These are phyloP conservation scores for Chamaecyparis obtusa DNA, from an alignment of 75 land plant species.

Conservation along the genomic window DNA sequence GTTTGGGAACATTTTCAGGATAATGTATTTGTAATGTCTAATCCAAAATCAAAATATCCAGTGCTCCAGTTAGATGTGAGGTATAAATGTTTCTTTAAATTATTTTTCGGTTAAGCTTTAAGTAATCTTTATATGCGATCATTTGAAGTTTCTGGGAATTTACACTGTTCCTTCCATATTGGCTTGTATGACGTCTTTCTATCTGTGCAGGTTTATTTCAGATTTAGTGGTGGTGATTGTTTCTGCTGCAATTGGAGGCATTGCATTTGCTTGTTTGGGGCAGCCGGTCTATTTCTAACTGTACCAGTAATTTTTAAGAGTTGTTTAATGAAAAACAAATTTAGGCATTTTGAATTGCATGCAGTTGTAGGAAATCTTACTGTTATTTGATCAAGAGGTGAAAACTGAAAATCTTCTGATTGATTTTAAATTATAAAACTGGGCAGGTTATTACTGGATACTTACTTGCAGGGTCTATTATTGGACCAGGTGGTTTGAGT, in stretches of 20 bases:
- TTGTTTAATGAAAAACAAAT: not conserved
- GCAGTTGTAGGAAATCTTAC: not conserved
- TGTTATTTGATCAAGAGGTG: not conserved
- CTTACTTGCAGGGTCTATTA: conserved; percentile 91
- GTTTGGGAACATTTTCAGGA: conserved; percentile 54
- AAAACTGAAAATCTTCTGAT: not conserved
- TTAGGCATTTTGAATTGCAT: not conserved
- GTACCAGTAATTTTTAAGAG: not conserved
- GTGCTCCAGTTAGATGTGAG: conserved; percentile 89
- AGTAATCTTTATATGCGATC: not conserved
- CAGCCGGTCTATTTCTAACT: conserved; percentile 74
- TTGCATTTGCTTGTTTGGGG: conserved; percentile 96
- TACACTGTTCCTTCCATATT: not conserved
- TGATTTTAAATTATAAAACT: not conserved
- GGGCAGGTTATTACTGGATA: conserved; percentile 97
- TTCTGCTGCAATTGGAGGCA: conserved; percentile 98
- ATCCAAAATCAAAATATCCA: conserved; percentile 91
- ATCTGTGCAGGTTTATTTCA: conserved; percentile 75
- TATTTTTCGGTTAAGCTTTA: not conserved
- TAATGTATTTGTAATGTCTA: conserved; percentile 96
- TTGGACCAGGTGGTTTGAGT: conserved; percentile 97
- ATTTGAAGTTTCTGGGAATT: not conserved
- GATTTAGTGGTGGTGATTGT: conserved; percentile 98
- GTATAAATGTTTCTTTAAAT: conserved; percentile 21
- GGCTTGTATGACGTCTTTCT: not conserved